Conservation (phyloP, 1,139 yeast species). For the Yamadazyma siamensis region DNA sequence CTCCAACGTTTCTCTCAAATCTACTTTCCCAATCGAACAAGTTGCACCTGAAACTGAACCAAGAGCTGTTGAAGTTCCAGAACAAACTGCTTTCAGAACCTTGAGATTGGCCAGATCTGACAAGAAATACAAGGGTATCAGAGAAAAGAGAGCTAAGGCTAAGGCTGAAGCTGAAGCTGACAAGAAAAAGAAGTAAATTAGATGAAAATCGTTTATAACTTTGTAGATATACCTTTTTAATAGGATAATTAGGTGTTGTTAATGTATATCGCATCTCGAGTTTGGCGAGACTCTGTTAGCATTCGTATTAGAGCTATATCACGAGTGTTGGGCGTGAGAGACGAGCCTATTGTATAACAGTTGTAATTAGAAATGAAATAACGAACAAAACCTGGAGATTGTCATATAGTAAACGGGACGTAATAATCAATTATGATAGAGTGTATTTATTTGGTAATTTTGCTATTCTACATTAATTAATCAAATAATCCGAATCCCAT, state of each 20-base stretch:
- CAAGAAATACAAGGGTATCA: conserved; percentile 90
- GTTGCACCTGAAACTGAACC: conserved; percentile 68
- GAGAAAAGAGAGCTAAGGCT: conserved; percentile 96
- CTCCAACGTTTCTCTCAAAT: conserved; percentile 74
- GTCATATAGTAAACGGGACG: too few species aligned
- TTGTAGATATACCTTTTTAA: conserved; percentile 3
- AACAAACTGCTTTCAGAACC: conserved; percentile 92
- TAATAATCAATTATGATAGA: too few species aligned
- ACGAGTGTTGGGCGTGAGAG: too few species aligned
- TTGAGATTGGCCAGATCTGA: conserved; percentile 93
- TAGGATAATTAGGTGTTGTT: conserved; percentile 3
- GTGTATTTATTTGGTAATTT: too few species aligned
- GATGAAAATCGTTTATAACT: conserved; percentile 1
- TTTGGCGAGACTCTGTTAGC: too few species aligned
- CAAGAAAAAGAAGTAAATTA: conserved; percentile 79
- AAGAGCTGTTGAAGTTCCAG: conserved; percentile 86
- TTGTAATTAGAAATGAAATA: too few species aligned
- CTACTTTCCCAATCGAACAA: conserved; percentile 92
- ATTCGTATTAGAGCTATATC: too few species aligned
- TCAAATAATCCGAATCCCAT: conserved; percentile 93
- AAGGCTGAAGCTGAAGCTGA: conserved; percentile 99
- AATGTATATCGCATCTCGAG: conserved; percentile 3
- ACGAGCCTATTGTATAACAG: too few species aligned
- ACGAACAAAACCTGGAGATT: too few species aligned
- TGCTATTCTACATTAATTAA: conserved; percentile 30